Base-by-base conservation (phyloP, 768 basidiomycete genomes). In the Dentipellis sp. region DNA sequence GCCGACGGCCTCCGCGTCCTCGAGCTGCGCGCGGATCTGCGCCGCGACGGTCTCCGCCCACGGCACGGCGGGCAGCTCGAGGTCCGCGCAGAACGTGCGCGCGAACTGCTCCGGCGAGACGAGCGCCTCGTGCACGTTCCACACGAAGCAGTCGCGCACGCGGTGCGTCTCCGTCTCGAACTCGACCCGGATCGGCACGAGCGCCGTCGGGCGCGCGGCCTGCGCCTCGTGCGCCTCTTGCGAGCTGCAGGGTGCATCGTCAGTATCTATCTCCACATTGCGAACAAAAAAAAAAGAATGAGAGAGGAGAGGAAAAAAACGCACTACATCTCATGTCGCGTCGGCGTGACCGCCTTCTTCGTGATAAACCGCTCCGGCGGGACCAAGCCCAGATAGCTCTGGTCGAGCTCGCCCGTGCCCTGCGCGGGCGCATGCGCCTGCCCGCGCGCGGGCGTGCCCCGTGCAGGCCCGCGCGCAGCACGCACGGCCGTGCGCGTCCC, bases 141-240 rank as follows among this genome's bases (percentile, higher is more conserved):
- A 99, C 10, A 91, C 81, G 68, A 99, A 98, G 65, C 87, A 88
- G 66, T 99, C 97, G 42, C 94, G 86, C 67, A 99, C 82, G 64
- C 94, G 78, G 65, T 91, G 90, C 0, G 88, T 88, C 10, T 92
- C 91, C 10, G 88, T 92, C 67, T 97, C 94, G 64, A 99, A 84
- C 63, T 98, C 94, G 53, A 99, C 89, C 48, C 91, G 90, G 56
- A 99, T 91, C 3, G 97, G 97, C 11, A 98, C 83, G 36, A 95
- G 82, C 4, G 78, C 67, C 2, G 78, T 75, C 0, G 73, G 68
- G 58, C 71, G 70, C 48, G 74, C 66, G 2, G 90, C 88, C 63
- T 89, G 82, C 16, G 67, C 67, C 51, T 86, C 80, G 35, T 95
- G 68, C 11, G 75, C 71, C 35, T 91, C 86, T 47, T 78, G 76